phyloP scores from a whole-genome alignment of 2,329 filamentous ascomycete species.

The Trichoderma sp. region DNA sequence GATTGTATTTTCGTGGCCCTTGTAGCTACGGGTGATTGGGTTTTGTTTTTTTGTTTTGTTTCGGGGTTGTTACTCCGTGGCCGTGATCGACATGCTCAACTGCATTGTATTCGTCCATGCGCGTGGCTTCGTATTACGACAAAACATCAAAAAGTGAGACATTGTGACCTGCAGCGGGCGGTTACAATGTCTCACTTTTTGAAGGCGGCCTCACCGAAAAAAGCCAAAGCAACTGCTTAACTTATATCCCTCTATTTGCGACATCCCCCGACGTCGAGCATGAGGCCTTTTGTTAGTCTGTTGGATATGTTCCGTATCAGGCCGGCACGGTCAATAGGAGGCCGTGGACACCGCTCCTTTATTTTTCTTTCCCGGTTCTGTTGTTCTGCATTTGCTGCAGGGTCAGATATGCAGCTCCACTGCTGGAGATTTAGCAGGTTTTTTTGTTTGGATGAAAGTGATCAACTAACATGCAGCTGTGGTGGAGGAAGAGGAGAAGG shows the following conservation, averaged over 20 bases:
- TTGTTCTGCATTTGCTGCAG: neutral
- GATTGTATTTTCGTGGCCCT: neutral
- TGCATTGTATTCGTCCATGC: neutral
- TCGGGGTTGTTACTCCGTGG: neutral
- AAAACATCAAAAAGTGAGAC: neutral
- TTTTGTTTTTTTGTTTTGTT: neutral
- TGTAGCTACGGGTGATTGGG: neutral
- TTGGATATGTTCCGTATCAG: neutral
- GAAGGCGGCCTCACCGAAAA: neutral
- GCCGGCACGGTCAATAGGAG: neutral
- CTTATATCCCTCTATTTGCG: neutral
- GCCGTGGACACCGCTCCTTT: conserved; percentile 12
- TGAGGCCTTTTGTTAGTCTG: conserved; percentile 10
- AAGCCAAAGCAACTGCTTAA: neutral
- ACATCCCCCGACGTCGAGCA: neutral
- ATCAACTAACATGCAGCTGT: conserved; percentile 11
- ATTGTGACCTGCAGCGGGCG: neutral
- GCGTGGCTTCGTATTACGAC: neutral
- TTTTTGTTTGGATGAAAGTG: neutral
- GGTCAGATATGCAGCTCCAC: conserved; percentile 3
- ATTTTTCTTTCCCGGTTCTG: neutral
- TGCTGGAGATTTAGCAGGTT: neutral
- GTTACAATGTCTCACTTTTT: neutral
- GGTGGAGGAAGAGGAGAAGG: neutral
- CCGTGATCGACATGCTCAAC: neutral